Base-by-base conservation (phyloP, 2,329 filamentous ascomycete species). In the Curvularia lunata region DNA sequence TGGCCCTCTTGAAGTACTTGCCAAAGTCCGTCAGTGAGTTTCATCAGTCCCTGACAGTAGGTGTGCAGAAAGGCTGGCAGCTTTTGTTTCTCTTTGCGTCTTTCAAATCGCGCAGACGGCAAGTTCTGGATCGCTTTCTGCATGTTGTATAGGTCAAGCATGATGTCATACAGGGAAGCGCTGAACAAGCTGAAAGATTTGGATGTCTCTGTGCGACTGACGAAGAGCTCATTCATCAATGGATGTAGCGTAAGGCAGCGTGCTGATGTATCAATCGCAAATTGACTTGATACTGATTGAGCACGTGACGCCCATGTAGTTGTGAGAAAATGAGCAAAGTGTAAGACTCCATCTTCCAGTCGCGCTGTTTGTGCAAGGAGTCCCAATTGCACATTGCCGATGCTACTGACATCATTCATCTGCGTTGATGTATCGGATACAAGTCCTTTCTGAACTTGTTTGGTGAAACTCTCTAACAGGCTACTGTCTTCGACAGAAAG, bases 221-320 rank as follows among this genome's bases (percentile, higher is more conserved):
- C 63, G 34, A 77, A 72, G 25, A 79, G 66, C 60, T 80, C 77
- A 58, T 83, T 82, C 67, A 75, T 77, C 54, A 82, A 70, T 56
- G 80, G 79, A 69, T 83, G 78, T 56, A 81, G 73, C 40, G 81
- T 71, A 67, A 60, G 28, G 27, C 64, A 53, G 41, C 49, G 47
- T 10, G 21, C 28, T 13, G 53, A 21, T 74, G 70, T 59, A 65
- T 56, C 41, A n/a, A 48, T 45, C 6, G 19, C 28, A 27, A 70
- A 43, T 5, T 50, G 23, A 1, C 12, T 27, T 18, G 57, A 53
- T 6, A 63, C 32, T 9, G 56, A 34, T n/a, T 52, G 56, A 12
- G 59, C 48, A 50, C 64, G 58, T 21, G 59, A 45, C 21, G 51
- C 52, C 65, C 68, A 71, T 37, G 51, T 42, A 52, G 66, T 67